Percentiles rank a stretch among this genome's conserved stretches.
These are phyloP conservation scores for Pseudogymnoascus sp. DNA, from an alignment of 2,329 filamentous ascomycete species.

Conservation along the genomic window DNA sequence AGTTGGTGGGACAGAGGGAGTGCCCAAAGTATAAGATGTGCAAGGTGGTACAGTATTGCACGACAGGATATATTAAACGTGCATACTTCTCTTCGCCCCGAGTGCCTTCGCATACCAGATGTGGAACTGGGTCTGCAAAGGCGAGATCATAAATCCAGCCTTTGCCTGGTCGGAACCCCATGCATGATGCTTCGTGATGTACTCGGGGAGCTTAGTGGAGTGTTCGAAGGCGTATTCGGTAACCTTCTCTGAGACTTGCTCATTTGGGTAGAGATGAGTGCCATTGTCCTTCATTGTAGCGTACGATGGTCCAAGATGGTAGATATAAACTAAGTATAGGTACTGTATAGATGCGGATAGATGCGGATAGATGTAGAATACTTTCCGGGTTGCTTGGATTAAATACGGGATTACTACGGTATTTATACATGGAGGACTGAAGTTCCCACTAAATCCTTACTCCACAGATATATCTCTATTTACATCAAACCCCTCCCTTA, in stretches of 20 bases:
- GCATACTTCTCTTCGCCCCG: conserved; percentile 21
- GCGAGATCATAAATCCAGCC: conserved; percentile 23
- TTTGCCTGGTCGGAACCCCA: conserved; percentile 17
- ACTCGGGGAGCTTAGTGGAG: conserved; percentile 36
- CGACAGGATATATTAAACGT: background rate
- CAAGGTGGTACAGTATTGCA: background rate
- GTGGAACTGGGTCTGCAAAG: conserved; percentile 21
- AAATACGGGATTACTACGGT: background rate
- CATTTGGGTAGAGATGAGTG: conserved; percentile 36
- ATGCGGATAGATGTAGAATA: background rate
- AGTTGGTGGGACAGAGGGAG: background rate
- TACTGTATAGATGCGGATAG: background rate
- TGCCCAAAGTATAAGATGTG: background rate
- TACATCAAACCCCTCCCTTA: background rate
- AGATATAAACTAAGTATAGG: background rate
- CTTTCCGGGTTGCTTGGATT: background rate
- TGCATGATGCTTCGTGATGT: conserved; percentile 38
- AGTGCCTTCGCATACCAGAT: conserved; percentile 20
- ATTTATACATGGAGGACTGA: background rate
- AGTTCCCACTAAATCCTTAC: background rate
- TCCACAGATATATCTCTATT: background rate
- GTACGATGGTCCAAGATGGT: background rate
- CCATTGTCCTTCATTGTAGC: conserved; percentile 23
- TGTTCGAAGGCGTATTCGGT: conserved; percentile 37
- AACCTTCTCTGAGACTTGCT: conserved; percentile 35